A percentile compares a stretch with the other conserved stretches of the same genome.
These are phyloP conservation scores for Diaporthe ampelina DNA, from an alignment of 2,329 filamentous ascomycete species.

Conservation along the genomic window DNA sequence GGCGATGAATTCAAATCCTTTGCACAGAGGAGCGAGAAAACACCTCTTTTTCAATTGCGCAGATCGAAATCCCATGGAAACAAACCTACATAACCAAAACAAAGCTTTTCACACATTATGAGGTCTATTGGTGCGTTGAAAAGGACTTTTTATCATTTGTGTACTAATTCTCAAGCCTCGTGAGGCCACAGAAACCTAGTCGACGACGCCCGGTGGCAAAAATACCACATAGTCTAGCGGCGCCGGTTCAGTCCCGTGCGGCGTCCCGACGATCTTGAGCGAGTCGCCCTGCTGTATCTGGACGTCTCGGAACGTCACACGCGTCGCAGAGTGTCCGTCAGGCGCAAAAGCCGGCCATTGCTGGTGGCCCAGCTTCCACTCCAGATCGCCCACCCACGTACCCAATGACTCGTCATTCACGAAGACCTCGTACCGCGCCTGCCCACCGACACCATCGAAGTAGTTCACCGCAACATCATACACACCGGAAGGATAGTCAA, in stretches of 20 bases:
- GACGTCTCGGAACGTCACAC: conserved; percentile 70
- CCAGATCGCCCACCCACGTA: conserved; percentile 71
- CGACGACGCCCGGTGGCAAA: conserved; percentile 69
- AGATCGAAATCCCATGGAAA: no score
- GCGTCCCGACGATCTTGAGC: conserved; percentile 68
- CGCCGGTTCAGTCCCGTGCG: conserved; percentile 73
- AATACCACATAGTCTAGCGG: conserved; percentile 77
- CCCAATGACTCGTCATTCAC: conserved; percentile 68
- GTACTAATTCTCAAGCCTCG: no score
- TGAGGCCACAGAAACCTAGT: conserved; percentile 54
- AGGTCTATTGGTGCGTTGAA: no score
- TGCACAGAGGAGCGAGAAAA: no score
- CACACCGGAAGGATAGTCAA: conserved; percentile 64
- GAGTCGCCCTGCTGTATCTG: conserved; percentile 63
- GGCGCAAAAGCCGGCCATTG: conserved; percentile 64
- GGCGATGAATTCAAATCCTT: no score
- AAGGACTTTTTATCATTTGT: no score
- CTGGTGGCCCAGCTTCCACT: conserved; percentile 71
- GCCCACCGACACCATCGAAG: conserved; percentile 73
- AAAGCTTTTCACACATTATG: no score
- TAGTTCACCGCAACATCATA: conserved; percentile 78
- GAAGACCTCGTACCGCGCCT: conserved; percentile 67
- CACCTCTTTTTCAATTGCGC: no score
- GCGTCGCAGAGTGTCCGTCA: conserved; percentile 76
- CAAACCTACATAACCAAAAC: no score